Conservation (phyloP, 805 yeast genomes). For the Tetrapisispora arboricola region DNA sequence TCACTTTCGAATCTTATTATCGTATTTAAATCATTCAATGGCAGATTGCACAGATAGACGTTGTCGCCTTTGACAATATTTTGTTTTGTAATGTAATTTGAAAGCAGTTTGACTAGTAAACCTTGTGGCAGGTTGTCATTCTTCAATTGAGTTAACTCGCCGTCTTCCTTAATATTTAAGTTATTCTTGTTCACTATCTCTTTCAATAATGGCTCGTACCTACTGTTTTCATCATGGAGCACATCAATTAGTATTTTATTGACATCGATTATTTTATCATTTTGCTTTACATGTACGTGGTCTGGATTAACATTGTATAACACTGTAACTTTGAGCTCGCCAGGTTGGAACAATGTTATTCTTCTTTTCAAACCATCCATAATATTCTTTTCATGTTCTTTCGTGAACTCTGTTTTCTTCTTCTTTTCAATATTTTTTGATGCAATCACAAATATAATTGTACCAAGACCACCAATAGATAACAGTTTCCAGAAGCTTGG, state of each 20-base stretch:
- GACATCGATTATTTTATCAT: constrained; percentile 24
- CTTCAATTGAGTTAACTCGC: neutral
- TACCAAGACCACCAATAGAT: constrained; percentile 36
- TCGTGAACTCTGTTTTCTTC: constrained; percentile 26
- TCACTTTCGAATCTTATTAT: constrained; percentile 59
- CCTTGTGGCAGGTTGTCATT: constrained; percentile 29
- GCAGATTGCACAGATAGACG: constrained; percentile 48
- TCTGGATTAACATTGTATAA: neutral
- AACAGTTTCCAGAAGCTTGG: constrained; percentile 29
- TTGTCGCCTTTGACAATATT: constrained; percentile 29
- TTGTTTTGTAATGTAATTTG: constrained; percentile 22
- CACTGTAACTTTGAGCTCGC: constrained; percentile 32
- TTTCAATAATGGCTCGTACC: constrained; percentile 40
- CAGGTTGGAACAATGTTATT: constrained; percentile 33
- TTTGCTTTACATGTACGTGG: neutral
- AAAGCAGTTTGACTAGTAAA: constrained; percentile 26
- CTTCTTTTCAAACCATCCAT: constrained; percentile 44
- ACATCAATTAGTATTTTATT: constrained; percentile 38
- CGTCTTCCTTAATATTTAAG: neutral
- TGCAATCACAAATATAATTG: constrained; percentile 33
- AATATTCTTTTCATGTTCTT: constrained; percentile 25
- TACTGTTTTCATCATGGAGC: constrained; percentile 33
- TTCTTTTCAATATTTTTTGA: constrained; percentile 28
- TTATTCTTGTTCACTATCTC: constrained; percentile 14
- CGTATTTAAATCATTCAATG: constrained; percentile 30